Conservation (phyloP, 371 early-diverging fungal species). For the Mucor racemosus region DNA sequence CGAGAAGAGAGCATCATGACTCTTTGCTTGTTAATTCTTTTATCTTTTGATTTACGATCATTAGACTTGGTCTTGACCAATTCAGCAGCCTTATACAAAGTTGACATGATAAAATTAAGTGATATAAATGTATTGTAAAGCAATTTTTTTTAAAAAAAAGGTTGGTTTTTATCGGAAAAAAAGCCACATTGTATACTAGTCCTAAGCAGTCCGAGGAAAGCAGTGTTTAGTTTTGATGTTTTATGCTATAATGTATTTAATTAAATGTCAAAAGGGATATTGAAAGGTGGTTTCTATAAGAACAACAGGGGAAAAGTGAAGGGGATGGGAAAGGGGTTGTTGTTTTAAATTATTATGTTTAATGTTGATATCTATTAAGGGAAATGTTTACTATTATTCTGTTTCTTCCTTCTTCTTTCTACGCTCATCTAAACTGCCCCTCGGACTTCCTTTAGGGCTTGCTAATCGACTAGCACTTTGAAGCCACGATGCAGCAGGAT, state of each 20-base stretch:
- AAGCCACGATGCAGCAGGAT: slow-evolving; percentile 24
- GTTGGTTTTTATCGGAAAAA: not conserved
- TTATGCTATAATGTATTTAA: too few relatives aligned
- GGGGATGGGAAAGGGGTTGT: not conserved
- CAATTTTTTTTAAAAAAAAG: not conserved
- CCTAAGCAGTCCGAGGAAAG: too few relatives aligned
- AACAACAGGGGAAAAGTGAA: too few relatives aligned
- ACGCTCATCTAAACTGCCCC: slow-evolving; percentile 37
- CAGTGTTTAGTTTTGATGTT: too few relatives aligned
- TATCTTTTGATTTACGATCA: slow-evolving; percentile 40
- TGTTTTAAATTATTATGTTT: not conserved
- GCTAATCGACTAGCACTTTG: slow-evolving; percentile 20
- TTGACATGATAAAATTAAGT: slow-evolving; percentile 33
- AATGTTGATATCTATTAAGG: slow-evolving; percentile 2
- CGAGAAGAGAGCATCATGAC: slow-evolving; percentile 89
- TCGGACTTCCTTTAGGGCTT: slow-evolving; percentile 29
- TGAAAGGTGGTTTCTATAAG: too few relatives aligned
- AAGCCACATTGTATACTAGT: too few relatives aligned
- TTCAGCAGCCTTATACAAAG: slow-evolving; percentile 45
- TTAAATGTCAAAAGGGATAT: too few relatives aligned
- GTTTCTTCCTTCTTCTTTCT: slow-evolving; percentile 24
- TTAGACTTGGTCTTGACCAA: slow-evolving; percentile 33
- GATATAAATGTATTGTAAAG: not conserved
- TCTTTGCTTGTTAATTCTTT: slow-evolving; percentile 82
- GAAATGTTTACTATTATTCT: not conserved